phyloP scores from a whole-genome alignment of 345 rosid genomes.

The Hibiscus mutabilis region DNA sequence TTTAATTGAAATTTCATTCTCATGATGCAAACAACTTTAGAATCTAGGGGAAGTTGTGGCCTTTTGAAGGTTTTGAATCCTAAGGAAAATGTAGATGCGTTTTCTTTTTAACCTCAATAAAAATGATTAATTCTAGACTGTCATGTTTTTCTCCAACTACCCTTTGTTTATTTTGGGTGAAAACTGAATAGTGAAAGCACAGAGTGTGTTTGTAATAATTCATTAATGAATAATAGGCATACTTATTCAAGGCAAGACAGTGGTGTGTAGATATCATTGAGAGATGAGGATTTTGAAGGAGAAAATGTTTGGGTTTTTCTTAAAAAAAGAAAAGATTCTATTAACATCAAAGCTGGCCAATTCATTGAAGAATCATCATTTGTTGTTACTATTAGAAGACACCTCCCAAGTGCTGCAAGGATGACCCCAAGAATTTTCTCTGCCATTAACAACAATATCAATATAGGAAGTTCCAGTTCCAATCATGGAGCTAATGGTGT shows the following conservation, averaged over 20 bases:
- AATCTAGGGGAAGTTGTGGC: constrained; percentile 19
- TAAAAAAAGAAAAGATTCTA: constrained; percentile 27
- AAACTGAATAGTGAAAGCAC: too few relatives aligned
- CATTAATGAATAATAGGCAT: constrained; percentile 31
- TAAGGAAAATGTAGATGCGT: too few relatives aligned
- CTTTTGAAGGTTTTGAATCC: constrained; percentile 4
- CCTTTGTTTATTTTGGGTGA: neutral
- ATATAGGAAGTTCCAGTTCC: too few relatives aligned
- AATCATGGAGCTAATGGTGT: too few relatives aligned
- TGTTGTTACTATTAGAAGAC: too few relatives aligned
- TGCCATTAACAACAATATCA: too few relatives aligned
- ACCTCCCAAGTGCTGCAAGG: too few relatives aligned
- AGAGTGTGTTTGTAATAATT: neutral
- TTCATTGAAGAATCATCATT: too few relatives aligned
- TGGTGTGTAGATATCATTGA: constrained; percentile 33
- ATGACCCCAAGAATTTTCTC: too few relatives aligned
- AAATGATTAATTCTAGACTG: too few relatives aligned
- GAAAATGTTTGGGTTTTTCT: too few relatives aligned
- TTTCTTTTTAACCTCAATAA: too few relatives aligned
- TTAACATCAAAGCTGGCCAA: neutral
- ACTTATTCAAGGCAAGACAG: constrained; percentile 15
- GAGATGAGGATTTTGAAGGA: constrained; percentile 41
- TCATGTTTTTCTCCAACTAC: neutral
- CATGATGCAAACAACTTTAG: constrained; percentile 25
- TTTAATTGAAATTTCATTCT: constrained; percentile 12